Conservation (phyloP, 257 asterid genomes). For the Prunella vulgaris region DNA sequence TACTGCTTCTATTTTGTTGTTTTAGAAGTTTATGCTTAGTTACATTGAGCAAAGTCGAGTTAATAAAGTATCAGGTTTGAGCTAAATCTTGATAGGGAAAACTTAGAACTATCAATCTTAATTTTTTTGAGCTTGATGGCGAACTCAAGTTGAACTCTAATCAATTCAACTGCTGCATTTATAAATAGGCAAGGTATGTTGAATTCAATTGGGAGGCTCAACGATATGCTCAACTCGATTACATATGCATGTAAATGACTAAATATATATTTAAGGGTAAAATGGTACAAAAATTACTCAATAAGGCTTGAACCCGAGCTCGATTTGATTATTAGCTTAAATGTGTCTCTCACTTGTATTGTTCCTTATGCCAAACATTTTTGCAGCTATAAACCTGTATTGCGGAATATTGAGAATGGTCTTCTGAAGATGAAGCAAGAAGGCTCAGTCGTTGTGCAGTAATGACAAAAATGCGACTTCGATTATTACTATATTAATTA, state of each 20-base stretch:
- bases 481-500: neutral
- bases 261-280: neutral
- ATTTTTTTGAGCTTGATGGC: neutral
- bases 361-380: neutral
- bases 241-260: neutral
- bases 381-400: constrained; percentile 74
- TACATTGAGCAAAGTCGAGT: neutral
- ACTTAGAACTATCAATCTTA: neutral
- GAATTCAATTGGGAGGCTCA: neutral
- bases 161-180: neutral
- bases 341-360: neutral
- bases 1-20: neutral
- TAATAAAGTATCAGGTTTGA: neutral
- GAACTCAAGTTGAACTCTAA: neutral
- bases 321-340: neutral
- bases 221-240: neutral
- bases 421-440: constrained; percentile 83
- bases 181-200: neutral
- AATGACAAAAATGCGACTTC: neutral
- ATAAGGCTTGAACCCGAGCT: neutral
- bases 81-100: neutral
- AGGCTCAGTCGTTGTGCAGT: constrained; percentile 44
- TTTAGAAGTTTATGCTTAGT: neutral
- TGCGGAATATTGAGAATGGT: constrained; percentile 69
- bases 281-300: no score